Conservation (phyloP, 768 basidiomycete species). For the Lanmaoa pseudosensibilis region DNA sequence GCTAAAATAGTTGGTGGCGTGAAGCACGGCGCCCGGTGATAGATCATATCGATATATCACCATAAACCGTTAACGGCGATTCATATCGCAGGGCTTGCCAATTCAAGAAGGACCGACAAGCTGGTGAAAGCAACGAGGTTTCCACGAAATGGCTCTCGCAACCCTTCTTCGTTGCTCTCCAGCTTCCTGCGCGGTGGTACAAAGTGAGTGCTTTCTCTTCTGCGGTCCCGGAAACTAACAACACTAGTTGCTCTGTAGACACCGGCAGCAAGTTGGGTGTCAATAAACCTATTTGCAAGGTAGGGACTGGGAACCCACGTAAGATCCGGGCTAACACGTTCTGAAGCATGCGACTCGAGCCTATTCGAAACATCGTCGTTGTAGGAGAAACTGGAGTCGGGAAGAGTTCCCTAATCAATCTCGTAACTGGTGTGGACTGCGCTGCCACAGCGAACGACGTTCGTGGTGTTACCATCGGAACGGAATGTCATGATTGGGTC, state of each 20-base stretch:
- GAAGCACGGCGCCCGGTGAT: slow-evolving; percentile 8
- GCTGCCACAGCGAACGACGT: slow-evolving; percentile 24
- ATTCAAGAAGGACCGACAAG: slow-evolving; percentile 19
- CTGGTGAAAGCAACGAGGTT: slow-evolving; percentile 26
- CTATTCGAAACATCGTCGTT: slow-evolving; percentile 30
- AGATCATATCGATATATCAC: slow-evolving; percentile 21
- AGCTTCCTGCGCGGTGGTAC: not conserved
- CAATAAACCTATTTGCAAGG: slow-evolving; percentile 6
- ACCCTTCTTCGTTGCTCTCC: slow-evolving; percentile 6
- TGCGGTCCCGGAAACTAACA: not conserved
- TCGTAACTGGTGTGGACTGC: slow-evolving; percentile 24
- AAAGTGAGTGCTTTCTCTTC: slow-evolving; percentile 2
- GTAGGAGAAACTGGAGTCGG: slow-evolving; percentile 32
- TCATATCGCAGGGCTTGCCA: slow-evolving; percentile 18
- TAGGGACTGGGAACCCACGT: not conserved
- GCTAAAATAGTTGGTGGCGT: slow-evolving; percentile 4
- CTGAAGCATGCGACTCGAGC: slow-evolving; percentile 6
- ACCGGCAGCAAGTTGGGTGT: slow-evolving; percentile 1
- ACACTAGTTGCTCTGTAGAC: not conserved
- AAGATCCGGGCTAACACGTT: slow-evolving; percentile 6
- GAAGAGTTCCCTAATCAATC: slow-evolving; percentile 34
- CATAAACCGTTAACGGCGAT: not conserved
- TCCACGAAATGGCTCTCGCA: slow-evolving; percentile 6
- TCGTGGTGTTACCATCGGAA: slow-evolving; percentile 24
- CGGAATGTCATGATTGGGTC: slow-evolving; percentile 18